These are phyloP conservation scores for Cystofilobasidium ferigula DNA, from an alignment of 768 basidiomycete species.

Conservation along the genomic window DNA sequence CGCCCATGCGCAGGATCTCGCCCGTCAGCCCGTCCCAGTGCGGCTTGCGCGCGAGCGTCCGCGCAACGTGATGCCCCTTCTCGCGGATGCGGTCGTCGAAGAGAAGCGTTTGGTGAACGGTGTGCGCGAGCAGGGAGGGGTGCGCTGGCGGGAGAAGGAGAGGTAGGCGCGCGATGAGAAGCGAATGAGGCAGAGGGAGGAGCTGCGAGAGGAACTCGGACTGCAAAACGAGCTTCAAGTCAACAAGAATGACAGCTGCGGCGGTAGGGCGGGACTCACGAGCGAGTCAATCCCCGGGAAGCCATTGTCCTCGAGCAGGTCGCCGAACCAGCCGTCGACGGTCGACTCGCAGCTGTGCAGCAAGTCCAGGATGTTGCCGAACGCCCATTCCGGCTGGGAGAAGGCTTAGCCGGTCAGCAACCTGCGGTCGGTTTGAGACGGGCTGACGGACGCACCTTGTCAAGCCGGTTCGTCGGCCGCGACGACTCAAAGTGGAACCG, in stretches of 20 bases:
- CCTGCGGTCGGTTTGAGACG: background rate
- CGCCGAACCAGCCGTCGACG: conserved; percentile 64
- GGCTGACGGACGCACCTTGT: conserved; percentile 53
- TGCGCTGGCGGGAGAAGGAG: conserved; percentile 50
- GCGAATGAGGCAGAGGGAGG: conserved; percentile 62
- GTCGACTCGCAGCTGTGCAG: conserved; percentile 73
- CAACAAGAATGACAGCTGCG: background rate
- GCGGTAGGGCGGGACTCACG: conserved; percentile 46
- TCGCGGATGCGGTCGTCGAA: conserved; percentile 72
- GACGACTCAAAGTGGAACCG: conserved; percentile 87
- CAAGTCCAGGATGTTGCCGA: conserved; percentile 79
- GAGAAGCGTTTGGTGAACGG: conserved; percentile 77
- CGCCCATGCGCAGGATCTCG: conserved; percentile 64
- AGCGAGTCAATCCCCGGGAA: conserved; percentile 59
- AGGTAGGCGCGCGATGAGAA: conserved; percentile 64
- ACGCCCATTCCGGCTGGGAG: conserved; percentile 87
- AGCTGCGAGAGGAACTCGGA: conserved; percentile 72
- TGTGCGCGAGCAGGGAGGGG: conserved; percentile 83
- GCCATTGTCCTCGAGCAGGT: conserved; percentile 53
- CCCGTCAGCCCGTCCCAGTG: conserved; percentile 70
- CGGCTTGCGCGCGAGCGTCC: conserved; percentile 41
- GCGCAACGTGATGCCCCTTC: conserved; percentile 56
- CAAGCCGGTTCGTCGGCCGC: conserved; percentile 75
- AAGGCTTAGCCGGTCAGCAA: background rate
- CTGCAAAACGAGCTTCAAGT: conserved; percentile 40